These are phyloP conservation scores for Vairimorpha apis DNA, from an alignment of 371 early-diverging fungal species.

Conservation along the genomic window DNA sequence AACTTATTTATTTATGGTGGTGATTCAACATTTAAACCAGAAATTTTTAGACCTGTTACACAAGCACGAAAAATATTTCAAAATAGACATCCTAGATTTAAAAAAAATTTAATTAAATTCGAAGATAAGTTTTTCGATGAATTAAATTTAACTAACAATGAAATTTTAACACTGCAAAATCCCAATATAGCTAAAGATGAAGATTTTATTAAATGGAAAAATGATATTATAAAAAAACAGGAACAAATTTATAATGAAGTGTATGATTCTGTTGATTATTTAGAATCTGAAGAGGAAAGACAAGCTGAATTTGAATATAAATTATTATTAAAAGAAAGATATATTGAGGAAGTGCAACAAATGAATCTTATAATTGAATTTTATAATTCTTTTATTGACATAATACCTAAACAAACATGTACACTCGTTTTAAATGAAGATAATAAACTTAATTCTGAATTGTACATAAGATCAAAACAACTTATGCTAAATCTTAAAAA, in stretches of 20 bases:
- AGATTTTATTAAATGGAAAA: too few species aligned
- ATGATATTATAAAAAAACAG: too few species aligned
- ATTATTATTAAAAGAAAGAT: neutral
- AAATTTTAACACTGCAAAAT: too few species aligned
- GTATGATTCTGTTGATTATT: too few species aligned
- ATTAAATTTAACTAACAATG: too few species aligned
- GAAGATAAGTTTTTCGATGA: too few species aligned
- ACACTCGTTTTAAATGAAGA: neutral
- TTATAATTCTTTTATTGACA: neutral
- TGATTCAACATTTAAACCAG: neutral
- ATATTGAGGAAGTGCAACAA: neutral
- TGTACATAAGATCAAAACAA: neutral
- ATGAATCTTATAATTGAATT: neutral
- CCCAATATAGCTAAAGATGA: too few species aligned
- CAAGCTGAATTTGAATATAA: neutral
- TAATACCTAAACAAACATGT: neutral
- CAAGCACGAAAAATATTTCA: neutral
- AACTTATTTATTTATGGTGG: neutral
- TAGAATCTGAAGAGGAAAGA: neutral
- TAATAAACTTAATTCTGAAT: neutral
- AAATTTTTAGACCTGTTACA: neutral
- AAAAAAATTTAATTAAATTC: neutral
- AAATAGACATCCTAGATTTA: slow-evolving; percentile 6
- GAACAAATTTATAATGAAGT: too few species aligned
- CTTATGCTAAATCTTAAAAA: too few species aligned